A percentile compares a stretch with the other conserved stretches of the same genome.
phyloP scores from a whole-genome alignment of 192 early-diverging fungal species.

The Entomortierella parvispora region DNA sequence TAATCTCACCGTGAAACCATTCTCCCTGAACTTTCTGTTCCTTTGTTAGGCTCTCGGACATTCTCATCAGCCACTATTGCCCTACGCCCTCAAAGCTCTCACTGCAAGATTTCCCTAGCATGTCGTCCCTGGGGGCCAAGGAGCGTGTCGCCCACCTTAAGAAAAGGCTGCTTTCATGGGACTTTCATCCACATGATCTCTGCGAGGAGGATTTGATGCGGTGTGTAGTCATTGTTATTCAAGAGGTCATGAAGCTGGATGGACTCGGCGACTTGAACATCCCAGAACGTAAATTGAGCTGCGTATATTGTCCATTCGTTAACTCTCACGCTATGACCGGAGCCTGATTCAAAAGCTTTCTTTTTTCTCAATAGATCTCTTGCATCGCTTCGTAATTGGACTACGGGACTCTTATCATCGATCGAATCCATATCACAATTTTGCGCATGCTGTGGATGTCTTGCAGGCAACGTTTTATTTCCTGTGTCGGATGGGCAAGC shows the following conservation, averaged over 20 bases:
- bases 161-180: conserved; percentile 68
- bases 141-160: conserved; percentile 60
- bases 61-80: conserved; percentile 43
- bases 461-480: conserved; percentile 88
- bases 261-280: conserved; percentile 68
- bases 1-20: conserved; percentile 13
- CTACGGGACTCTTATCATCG: conserved; percentile 65
- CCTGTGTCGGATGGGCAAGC: conserved; percentile 70
- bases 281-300: conserved; percentile 54
- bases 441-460: conserved; percentile 96
- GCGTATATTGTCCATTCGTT: background rate
- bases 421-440: conserved; percentile 94
- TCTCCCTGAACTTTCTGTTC: conserved; percentile 15
- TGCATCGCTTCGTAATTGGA: conserved; percentile 64
- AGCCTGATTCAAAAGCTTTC: background rate
- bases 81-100: conserved; percentile 37
- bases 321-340: background rate
- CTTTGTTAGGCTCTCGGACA: conserved; percentile 51
- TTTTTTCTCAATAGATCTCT: conserved; percentile 49
- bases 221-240: conserved; percentile 73
- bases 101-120: conserved; percentile 35
- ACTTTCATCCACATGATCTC: conserved; percentile 76
- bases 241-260: conserved; percentile 66
- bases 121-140: conserved; percentile 35
- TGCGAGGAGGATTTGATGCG: conserved; percentile 71